Base-by-base conservation (phyloP, 2,329 filamentous ascomycete genomes). In the Plenodomus biglobosus region DNA sequence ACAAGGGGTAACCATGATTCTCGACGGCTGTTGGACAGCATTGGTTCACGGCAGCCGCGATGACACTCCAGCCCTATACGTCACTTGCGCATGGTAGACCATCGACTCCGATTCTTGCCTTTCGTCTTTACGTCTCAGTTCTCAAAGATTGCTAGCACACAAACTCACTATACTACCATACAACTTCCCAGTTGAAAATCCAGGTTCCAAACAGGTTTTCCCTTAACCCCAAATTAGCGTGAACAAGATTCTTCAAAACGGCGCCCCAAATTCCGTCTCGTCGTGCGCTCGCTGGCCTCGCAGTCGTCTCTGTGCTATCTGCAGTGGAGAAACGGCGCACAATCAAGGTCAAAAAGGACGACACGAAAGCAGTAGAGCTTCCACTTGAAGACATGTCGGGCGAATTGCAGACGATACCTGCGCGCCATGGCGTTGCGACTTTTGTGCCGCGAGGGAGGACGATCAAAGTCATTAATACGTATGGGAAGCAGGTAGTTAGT, bases 391-490 rank as follows among this genome's bases (percentile, higher is more conserved):
- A 70, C 19, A 73, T 73, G 71, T 71, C 70, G 1, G 70, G 68
- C 27, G 67, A 73, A 45, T 56, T 73, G 2, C 76, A 79, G 49
- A 74, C 72, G 1, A 77, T 79, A 44, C 76, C 75, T 10, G 77
- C 77, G 17, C 70, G 76, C 42, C 76, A 78, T 66, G 76, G 76
- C 53, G 75, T 75, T 7, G 77, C 77, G 10, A 79, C 77, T 1
- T 78, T 78, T 48, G 76, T 79, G 47, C 76, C 77, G 3, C 68
- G 73, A 18, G 76, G 76, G 17, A 69, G 75, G 46, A 73, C 70
- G 2, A 77, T 79, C 64, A 78, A 78, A 59, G 75, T 79, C 36
- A 72, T 78, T 47, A 78, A 78, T 47, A 77, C 75, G 1, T 77
- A 76, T 49, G 77, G 76, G n/a, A 74, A 73, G 38, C 77, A 79